Percentiles rank a stretch among this genome's conserved stretches.
Conservation (phyloP, 2,329 filamentous ascomycete genomes). For the Diaporthe caulivora region DNA sequence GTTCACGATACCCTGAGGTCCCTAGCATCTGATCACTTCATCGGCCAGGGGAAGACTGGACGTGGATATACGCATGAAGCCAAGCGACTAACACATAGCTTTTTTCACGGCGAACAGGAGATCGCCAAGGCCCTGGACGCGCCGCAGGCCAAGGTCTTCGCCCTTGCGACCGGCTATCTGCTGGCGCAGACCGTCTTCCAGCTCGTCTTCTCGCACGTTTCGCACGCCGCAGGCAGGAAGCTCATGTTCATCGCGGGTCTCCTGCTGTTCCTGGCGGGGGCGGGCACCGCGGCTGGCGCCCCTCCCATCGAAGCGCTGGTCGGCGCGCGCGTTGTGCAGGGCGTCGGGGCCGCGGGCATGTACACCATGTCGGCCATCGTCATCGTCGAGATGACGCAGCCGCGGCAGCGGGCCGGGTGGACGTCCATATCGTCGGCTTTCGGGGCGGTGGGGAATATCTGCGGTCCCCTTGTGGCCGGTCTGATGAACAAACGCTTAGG, state of each 20-base stretch:
- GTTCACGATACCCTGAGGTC: background rate
- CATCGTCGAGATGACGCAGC: constrained; percentile 36
- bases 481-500: background rate
- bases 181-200: constrained; percentile 44
- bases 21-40: no score
- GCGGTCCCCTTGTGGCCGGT: constrained; percentile 31
- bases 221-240: constrained; percentile 42
- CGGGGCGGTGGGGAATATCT: constrained; percentile 37
- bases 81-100: background rate
- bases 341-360: constrained; percentile 37
- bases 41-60: no score
- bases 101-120: constrained; percentile 25
- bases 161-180: constrained; percentile 42
- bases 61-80: no score
- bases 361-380: constrained; percentile 38
- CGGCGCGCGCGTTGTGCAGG: constrained; percentile 32
- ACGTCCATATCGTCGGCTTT: constrained; percentile 31
- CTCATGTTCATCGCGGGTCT: constrained; percentile 41
- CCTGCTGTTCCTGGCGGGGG: constrained; percentile 38
- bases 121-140: constrained; percentile 41
- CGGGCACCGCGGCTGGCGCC: constrained; percentile 35
- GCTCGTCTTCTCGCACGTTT: constrained; percentile 44
- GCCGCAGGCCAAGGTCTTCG: constrained; percentile 41
- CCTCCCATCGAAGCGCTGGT: constrained; percentile 2
- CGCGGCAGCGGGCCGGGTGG: constrained; percentile 35